A percentile compares a stretch with the other conserved stretches of the same genome.
These are phyloP conservation scores for Mentha longifolia DNA, from an alignment of 257 asterid species.

Conservation along the genomic window DNA sequence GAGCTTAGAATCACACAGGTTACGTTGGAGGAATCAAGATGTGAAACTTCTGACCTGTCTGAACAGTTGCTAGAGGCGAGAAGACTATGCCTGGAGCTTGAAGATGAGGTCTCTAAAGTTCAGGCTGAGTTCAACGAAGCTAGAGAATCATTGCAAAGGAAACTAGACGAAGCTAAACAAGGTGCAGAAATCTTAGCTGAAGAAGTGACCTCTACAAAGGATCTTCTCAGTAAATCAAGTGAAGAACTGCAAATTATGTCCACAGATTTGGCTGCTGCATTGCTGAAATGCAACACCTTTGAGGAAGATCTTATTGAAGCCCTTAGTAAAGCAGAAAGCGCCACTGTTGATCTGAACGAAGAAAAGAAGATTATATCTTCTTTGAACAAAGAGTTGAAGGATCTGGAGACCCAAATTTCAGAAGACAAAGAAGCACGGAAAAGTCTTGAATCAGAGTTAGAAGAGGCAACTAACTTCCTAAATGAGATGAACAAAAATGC, in stretches of 20 bases:
- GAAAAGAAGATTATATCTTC: conserved; percentile 49
- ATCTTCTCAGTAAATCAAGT: conserved; percentile 49
- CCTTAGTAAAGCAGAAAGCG: conserved; percentile 49
- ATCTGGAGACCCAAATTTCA: conserved; percentile 45
- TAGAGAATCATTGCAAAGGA: conserved; percentile 49
- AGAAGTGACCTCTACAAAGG: conserved; percentile 53
- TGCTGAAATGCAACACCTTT: conserved; percentile 47
- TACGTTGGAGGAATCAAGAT: conserved; percentile 54
- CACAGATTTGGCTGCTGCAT: conserved; percentile 48
- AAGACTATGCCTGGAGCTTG: conserved; percentile 55
- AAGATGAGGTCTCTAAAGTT: conserved; percentile 52
- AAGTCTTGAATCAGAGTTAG: conserved; percentile 57
- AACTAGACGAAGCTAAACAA: conserved; percentile 49
- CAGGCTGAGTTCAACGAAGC: conserved; percentile 54
- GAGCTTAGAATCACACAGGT: conserved; percentile 47
- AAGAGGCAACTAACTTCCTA: conserved; percentile 57
- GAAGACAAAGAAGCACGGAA: conserved; percentile 54
- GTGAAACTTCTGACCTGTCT: conserved; percentile 56
- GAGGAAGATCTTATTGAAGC: conserved; percentile 60
- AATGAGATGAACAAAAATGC: conserved; percentile 57
- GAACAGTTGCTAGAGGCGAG: conserved; percentile 58
- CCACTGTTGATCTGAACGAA: conserved; percentile 48
- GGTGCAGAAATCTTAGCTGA: conserved; percentile 42
- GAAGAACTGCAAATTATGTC: conserved; percentile 51
- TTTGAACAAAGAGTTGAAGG: conserved; percentile 53